Conservation (phyloP, 1,284 basidiomycete genomes). For the Boletus subluridellus region DNA sequence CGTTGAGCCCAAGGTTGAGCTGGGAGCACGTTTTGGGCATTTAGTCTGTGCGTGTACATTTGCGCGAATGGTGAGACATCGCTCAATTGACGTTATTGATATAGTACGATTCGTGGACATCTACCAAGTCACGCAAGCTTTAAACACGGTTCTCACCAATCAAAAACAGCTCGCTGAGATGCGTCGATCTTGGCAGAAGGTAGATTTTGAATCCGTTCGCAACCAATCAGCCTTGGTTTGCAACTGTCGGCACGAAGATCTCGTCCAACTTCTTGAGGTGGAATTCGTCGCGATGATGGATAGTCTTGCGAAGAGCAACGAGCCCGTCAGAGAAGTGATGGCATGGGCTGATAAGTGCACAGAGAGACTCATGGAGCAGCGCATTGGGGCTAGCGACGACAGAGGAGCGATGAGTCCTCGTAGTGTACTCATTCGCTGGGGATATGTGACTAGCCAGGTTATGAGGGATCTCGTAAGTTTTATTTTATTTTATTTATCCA, state of each 20-base stretch:
- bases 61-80: not conserved
- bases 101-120: constrained; percentile 84
- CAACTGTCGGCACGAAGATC: constrained; percentile 85
- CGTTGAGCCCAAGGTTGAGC: constrained; percentile 84
- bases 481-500: not conserved
- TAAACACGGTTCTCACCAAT: constrained; percentile 80
- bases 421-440: constrained; percentile 83
- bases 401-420: constrained; percentile 79
- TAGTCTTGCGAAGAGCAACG: constrained; percentile 62
- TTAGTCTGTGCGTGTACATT: constrained; percentile 65
- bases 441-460: constrained; percentile 86
- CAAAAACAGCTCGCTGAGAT: constrained; percentile 81
- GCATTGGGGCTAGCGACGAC: constrained; percentile 60
- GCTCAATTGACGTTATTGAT: constrained; percentile 14
- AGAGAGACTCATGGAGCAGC: constrained; percentile 72
- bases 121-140: constrained; percentile 83
- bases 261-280: constrained; percentile 77
- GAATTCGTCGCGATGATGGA: constrained; percentile 80
- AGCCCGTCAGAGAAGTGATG: constrained; percentile 85
- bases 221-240: constrained; percentile 88
- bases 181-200: constrained; percentile 80
- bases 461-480: constrained; percentile 77
- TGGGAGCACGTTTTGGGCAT: constrained; percentile 84
- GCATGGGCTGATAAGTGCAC: constrained; percentile 86
- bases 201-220: constrained; percentile 85